phyloP scores from a whole-genome alignment of 2,329 filamentous ascomycete species.

The Trichoderma arundinaceum region DNA sequence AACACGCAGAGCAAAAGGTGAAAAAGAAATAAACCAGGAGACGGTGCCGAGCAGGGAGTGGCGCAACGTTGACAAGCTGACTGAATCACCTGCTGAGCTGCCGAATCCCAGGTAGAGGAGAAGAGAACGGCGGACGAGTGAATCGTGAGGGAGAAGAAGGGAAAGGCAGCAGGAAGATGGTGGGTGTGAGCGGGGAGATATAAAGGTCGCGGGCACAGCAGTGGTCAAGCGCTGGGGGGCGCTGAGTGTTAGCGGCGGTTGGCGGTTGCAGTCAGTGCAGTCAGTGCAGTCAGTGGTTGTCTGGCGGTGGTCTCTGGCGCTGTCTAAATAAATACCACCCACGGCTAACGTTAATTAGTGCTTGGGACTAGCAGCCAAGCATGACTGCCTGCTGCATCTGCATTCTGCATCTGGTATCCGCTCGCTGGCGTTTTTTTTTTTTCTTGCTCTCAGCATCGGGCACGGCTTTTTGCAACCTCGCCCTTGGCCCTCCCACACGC shows the following conservation, averaged over 20 bases:
- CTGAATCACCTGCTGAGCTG: conserved; percentile 64
- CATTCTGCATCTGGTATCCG: conserved; percentile 30
- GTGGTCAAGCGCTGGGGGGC: conserved; percentile 31
- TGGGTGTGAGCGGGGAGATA: conserved; percentile 56
- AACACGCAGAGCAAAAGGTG: conserved; percentile 42
- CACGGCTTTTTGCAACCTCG: not conserved
- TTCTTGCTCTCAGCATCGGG: conserved; percentile 10
- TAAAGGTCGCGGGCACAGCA: conserved; percentile 33
- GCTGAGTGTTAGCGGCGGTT: conserved; percentile 30
- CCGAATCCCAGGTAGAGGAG: conserved; percentile 57
- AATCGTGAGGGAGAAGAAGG: conserved; percentile 57
- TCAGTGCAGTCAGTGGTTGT: conserved; percentile 6
- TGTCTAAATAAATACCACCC: conserved; percentile 21
- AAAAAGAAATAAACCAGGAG: conserved; percentile 52
- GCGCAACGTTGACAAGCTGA: conserved; percentile 34
- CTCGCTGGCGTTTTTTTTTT: conserved; percentile 27
- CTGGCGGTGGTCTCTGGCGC: conserved; percentile 10
- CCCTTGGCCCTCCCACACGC: not conserved
- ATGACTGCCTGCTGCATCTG: conserved; percentile 31
- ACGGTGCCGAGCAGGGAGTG: conserved; percentile 57
- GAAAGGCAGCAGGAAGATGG: conserved; percentile 47
- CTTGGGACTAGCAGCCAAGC: conserved; percentile 22
- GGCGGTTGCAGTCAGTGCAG: conserved; percentile 26
- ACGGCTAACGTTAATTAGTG: conserved; percentile 9
- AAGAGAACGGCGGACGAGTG: conserved; percentile 64